A percentile compares a stretch with the other conserved stretches of the same genome.
phyloP scores from a whole-genome alignment of 2,329 filamentous ascomycete genomes.

The Colletotrichum lupini region DNA sequence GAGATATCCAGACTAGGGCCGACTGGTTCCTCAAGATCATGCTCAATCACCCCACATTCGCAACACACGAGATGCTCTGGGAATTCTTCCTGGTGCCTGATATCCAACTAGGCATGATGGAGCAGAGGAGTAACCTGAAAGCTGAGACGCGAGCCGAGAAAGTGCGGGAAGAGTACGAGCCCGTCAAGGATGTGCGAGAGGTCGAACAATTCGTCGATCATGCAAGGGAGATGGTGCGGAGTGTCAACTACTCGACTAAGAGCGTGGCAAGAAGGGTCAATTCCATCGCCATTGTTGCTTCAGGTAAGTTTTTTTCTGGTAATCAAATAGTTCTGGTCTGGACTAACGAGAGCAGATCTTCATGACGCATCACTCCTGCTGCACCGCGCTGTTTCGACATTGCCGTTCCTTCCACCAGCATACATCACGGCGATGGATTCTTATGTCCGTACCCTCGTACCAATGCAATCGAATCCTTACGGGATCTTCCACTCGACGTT shows the following conservation, averaged over 20 bases:
- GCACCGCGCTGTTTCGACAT: conserved; percentile 61
- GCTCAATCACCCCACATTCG: conserved; percentile 89
- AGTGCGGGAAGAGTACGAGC: conserved; percentile 88
- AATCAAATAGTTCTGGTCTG: background rate
- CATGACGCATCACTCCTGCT: conserved; percentile 71
- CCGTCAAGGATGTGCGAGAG: conserved; percentile 84
- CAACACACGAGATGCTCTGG: conserved; percentile 97
- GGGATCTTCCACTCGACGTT: conserved; percentile 80
- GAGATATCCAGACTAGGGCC: conserved; percentile 86
- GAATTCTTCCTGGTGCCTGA: conserved; percentile 98
- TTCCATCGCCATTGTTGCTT: conserved; percentile 72
- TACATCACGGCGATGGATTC: conserved; percentile 78
- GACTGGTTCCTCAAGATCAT: conserved; percentile 91
- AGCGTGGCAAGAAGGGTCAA: conserved; percentile 85
- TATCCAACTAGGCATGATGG: conserved; percentile 89
- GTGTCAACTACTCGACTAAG: conserved; percentile 85
- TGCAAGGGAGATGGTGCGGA: conserved; percentile 88
- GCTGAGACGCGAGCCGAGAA: conserved; percentile 85
- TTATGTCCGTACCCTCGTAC: conserved; percentile 74
- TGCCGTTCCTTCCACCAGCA: conserved; percentile 74
- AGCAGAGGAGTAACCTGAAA: conserved; percentile 87
- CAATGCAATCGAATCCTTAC: conserved; percentile 79
- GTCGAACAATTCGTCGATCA: conserved; percentile 94
- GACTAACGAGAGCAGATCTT: conserved; percentile 63
- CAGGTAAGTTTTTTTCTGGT: conserved; percentile 57